phyloP scores from a whole-genome alignment of 495 filamentous ascomycete species.

The Xylaria venustula region DNA sequence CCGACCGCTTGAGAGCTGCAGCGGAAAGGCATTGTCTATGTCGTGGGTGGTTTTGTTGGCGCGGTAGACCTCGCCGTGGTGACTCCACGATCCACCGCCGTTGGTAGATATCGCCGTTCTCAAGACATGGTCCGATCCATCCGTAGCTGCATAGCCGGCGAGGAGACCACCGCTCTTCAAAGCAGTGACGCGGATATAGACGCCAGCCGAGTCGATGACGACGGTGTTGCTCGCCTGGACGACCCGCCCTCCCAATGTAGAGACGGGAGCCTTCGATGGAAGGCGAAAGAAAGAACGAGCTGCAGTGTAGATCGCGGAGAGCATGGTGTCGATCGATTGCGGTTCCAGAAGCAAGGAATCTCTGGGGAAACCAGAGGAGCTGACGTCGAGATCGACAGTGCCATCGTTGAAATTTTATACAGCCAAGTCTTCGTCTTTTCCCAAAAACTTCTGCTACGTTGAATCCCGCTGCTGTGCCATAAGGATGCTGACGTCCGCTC shows the following conservation, averaged over 20 bases:
- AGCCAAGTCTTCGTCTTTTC: neutral
- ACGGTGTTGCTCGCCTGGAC: constrained; percentile 18
- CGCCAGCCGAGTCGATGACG: constrained; percentile 37
- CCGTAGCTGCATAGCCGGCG: constrained; percentile 39
- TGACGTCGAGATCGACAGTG: neutral
- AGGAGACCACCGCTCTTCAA: constrained; percentile 44
- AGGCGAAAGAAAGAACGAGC: constrained; percentile 4
- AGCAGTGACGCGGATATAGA: constrained; percentile 46
- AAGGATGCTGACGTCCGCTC: neutral
- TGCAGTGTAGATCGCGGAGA: constrained; percentile 2
- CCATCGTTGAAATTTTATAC: neutral
- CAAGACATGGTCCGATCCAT: constrained; percentile 35
- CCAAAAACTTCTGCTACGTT: neutral
- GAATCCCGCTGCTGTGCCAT: neutral
- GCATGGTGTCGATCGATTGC: constrained; percentile 13
- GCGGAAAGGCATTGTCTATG: constrained; percentile 59
- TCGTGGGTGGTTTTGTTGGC: constrained; percentile 41
- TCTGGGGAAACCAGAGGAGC: neutral
- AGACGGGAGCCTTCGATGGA: constrained; percentile 6
- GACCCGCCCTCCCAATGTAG: constrained; percentile 16
- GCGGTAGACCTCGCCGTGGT: constrained; percentile 33
- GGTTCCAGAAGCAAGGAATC: neutral
- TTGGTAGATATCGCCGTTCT: constrained; percentile 37
- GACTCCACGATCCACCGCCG: constrained; percentile 40
- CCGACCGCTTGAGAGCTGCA: constrained; percentile 48